These are phyloP conservation scores for Pistacia atlantica DNA, from an alignment of 345 rosid species.

Conservation along the genomic window DNA sequence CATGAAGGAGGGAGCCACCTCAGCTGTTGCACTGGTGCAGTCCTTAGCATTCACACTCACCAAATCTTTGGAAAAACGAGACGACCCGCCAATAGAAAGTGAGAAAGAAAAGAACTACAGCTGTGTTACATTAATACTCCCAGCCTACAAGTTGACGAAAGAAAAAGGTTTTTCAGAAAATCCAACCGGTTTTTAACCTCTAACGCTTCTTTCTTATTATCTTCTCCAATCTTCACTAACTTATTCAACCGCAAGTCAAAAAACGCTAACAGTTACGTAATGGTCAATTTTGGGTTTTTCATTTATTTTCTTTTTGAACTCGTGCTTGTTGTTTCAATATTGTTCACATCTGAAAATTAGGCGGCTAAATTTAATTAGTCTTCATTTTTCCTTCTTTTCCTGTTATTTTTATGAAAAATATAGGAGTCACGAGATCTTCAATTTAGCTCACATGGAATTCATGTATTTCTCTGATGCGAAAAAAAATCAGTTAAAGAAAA, in stretches of 20 bases:
- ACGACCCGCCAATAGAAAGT: background rate
- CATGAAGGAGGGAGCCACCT: slow-evolving; percentile 25
- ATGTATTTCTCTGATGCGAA: too few species aligned
- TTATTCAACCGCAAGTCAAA: background rate
- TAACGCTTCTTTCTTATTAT: background rate
- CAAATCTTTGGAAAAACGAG: background rate
- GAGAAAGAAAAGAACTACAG: background rate
- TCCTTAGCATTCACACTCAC: slow-evolving; percentile 27
- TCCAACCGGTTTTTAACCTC: background rate
- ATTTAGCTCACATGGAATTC: too few species aligned
- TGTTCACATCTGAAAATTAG: background rate
- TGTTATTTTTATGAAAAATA: too few species aligned
- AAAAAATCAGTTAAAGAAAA: background rate
- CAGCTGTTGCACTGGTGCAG: slow-evolving; percentile 22
- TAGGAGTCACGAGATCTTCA: too few species aligned
- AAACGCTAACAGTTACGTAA: background rate
- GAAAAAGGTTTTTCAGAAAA: background rate
- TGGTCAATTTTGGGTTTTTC: background rate
- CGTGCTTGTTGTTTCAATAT: background rate
- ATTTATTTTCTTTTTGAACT: background rate
- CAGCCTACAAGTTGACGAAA: background rate
- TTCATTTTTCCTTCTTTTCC: too few species aligned
- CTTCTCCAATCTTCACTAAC: background rate
- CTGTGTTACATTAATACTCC: background rate
- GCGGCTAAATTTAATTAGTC: background rate